Conservation (phyloP, 176 grass and related monocot species). For the Rhynchospora pubera region DNA sequence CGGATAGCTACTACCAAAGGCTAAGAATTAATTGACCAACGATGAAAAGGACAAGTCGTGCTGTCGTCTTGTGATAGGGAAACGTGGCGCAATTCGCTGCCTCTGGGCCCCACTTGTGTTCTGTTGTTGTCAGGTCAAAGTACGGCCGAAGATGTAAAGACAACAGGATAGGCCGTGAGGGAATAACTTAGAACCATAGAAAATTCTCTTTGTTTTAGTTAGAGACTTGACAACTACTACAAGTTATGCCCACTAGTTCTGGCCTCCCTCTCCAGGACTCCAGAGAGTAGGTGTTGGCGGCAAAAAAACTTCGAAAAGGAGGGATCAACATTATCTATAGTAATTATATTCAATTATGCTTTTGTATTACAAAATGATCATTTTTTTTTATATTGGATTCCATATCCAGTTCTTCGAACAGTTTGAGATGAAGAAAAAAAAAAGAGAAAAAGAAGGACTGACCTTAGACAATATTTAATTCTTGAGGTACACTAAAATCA, state of each 20-base stretch:
- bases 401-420: not conserved
- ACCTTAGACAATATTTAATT: not conserved
- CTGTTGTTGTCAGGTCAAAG: conserved; percentile 10
- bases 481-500: too few relatives aligned
- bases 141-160: not conserved
- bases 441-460: not conserved
- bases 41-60: not conserved
- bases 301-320: not conserved
- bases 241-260: conserved; percentile 15
- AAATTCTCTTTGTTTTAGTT: not conserved
- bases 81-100: not conserved
- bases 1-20: not conserved
- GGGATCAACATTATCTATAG: not conserved
- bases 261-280: not conserved
- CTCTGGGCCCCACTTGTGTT: not conserved
- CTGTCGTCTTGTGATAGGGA: conserved; percentile 1
- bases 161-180: not conserved
- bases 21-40: not conserved
- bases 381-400: too few relatives aligned
- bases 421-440: not conserved
- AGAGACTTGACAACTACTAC: conserved; percentile 15
- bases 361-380: not conserved
- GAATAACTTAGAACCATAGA: not conserved
- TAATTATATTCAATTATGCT: not conserved
- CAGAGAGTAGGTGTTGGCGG: not conserved